Base-by-base conservation (phyloP, 2,329 filamentous ascomycete species). In the Fusarium camptoceras region DNA sequence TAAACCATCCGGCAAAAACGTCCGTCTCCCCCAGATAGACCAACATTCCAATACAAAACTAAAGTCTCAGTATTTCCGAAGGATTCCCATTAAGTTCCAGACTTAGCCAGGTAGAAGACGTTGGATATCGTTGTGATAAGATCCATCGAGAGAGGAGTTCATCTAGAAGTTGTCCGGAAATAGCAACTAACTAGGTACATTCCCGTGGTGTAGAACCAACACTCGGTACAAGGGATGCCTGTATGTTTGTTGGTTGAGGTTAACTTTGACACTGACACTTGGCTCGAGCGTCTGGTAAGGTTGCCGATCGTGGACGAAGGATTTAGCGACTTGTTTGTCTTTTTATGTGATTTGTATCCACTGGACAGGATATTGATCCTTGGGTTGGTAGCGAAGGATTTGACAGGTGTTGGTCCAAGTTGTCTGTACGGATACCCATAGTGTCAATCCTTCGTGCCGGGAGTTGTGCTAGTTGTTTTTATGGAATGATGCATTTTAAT, bases 251-350 rank as follows among this genome's bases (percentile, higher is more conserved):
- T 51, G 43, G 43, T 46, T 46, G 11, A n/a, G n/a, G 34, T 37
- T 37, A 37, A 37, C 9, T 11, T 46, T 25, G 49, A 22, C n/a
- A 51, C 14, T 51, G 49, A 20, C 20, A 22, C 27, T 43, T 64
- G 59, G 61, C 39, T 39, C 58, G 15, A 64, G 61, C 61, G 61
- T 8, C 39, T 10, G 28, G 5, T 10, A 50, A 50, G 54, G 51
- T 39, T 15, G 37, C 25, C 25, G 5, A 46, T 37, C 41, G 27
- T 47, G 34, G 31, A 54, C 39, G 41, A 42, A 39, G 30, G 22
- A 24, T 49, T 30, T 46, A 64, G 60, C 59, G 51, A 46, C n/a
- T 64, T n/a, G 11, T 20, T 15, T 39, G 18, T 59, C 34, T 46
- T 18, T 34, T 14, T 20, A 44, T 63, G 24, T 39, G 47, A 31